These are phyloP conservation scores for Metarhizium rileyi DNA, from an alignment of 2,329 filamentous ascomycete genomes.

Conservation along the genomic window DNA sequence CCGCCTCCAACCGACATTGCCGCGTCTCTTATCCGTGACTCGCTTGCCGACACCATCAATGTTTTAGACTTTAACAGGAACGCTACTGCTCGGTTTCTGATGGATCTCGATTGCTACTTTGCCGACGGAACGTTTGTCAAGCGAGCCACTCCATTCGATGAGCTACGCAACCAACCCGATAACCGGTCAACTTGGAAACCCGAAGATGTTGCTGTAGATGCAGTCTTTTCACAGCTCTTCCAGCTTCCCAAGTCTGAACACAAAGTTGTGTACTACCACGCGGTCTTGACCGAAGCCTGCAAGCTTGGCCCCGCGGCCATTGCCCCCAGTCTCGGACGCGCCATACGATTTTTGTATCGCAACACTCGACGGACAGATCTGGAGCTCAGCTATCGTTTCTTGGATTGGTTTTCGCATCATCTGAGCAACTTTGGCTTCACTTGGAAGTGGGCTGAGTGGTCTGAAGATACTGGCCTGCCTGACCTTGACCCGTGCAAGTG, in stretches of 20 bases:
- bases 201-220: conserved; percentile 94
- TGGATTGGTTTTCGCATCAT: conserved; percentile 98
- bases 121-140: conserved; percentile 84
- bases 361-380: conserved; percentile 76
- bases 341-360: conserved; percentile 84
- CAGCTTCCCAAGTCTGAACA: conserved; percentile 80
- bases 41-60: conserved; percentile 86
- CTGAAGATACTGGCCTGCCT: conserved; percentile 70
- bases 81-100: conserved; percentile 75
- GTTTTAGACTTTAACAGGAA: conserved; percentile 88
- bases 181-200: conserved; percentile 84
- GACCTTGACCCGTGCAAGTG: conserved; percentile 80
- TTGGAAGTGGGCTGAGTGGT: conserved; percentile 99
- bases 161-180: conserved; percentile 59
- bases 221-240: conserved; percentile 91
- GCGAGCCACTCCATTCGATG: conserved; percentile 85
- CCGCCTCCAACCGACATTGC: conserved; percentile 68
- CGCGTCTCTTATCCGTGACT: conserved; percentile 75
- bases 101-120: conserved; percentile 94
- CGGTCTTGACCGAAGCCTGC: conserved; percentile 87
- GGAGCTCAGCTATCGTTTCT: conserved; percentile 75
- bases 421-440: conserved; percentile 98
- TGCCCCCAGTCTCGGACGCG: conserved; percentile 83
- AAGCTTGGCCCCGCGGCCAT: conserved; percentile 96
- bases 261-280: conserved; percentile 94